A percentile compares a stretch with the other conserved stretches of the same genome.
Conservation (phyloP, 1,284 basidiomycete species). For the Naganishia liquefaciens region DNA sequence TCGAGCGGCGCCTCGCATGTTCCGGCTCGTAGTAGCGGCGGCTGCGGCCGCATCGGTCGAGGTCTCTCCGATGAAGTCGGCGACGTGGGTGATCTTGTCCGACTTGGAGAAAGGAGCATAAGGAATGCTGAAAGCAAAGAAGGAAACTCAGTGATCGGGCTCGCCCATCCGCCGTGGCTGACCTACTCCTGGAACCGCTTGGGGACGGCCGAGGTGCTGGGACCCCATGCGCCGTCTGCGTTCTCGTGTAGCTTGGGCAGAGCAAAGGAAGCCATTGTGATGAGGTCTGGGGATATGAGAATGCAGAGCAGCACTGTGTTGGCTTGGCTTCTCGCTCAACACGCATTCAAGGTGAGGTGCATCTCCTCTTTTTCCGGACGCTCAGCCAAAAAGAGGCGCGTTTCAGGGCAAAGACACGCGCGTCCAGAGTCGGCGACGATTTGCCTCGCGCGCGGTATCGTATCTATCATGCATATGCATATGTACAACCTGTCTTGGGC, state of each 20-base stretch:
- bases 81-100: constrained; percentile 95
- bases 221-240: constrained; percentile 55
- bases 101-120: constrained; percentile 98
- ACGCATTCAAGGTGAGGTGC: neutral
- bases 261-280: constrained; percentile 41
- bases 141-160: constrained; percentile 8
- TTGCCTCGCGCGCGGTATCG: too few relatives aligned
- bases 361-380: constrained; percentile 1
- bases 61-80: constrained; percentile 84
- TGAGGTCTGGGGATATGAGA: too few relatives aligned
- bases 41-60: constrained; percentile 57
- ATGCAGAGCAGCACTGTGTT: too few relatives aligned
- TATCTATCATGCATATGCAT: neutral
- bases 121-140: constrained; percentile 62
- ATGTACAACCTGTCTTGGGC: neutral
- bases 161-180: neutral
- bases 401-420: neutral
- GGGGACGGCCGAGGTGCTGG: constrained; percentile 49
- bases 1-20: constrained; percentile 57
- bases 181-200: constrained; percentile 54
- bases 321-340: too few relatives aligned
- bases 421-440: constrained; percentile 8
- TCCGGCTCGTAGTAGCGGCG: constrained; percentile 59
- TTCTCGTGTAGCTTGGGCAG: constrained; percentile 55
- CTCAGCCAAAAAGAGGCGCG: constrained; percentile 19